Percentiles rank a stretch among this genome's conserved stretches.
These are phyloP conservation scores for Biancaea sappan DNA, from an alignment of 306 rosid species.

Conservation along the genomic window DNA sequence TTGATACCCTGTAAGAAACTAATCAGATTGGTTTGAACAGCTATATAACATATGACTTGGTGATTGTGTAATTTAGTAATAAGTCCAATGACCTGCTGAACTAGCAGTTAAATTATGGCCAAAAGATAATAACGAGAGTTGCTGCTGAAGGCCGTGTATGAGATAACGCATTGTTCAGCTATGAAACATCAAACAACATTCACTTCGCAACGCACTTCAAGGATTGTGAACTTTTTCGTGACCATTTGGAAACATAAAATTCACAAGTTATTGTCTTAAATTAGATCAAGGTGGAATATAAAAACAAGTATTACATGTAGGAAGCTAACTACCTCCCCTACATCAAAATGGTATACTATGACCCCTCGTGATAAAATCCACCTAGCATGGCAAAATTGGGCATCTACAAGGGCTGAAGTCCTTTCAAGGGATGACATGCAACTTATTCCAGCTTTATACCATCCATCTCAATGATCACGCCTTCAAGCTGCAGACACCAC, in stretches of 20 bases:
- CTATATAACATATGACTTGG: too few species aligned
- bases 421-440: background rate
- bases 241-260: constrained; percentile 29
- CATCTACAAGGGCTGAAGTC: background rate
- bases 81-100: too few species aligned
- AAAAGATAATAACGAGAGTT: background rate
- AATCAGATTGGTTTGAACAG: background rate
- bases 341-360: constrained; percentile 23
- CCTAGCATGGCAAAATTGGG: constrained; percentile 21
- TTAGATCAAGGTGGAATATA: constrained; percentile 7
- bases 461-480: constrained; percentile 82
- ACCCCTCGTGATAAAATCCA: constrained; percentile 14
- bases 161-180: background rate
- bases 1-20: background rate
- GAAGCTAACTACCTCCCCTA: constrained; percentile 47
- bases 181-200: background rate
- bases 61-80: too few species aligned
- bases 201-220: background rate
- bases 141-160: background rate
- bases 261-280: constrained; percentile 16
- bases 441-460: constrained; percentile 78
- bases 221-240: constrained; percentile 13
- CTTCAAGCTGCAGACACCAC: constrained; percentile 67
- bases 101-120: too few species aligned
- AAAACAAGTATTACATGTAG: constrained; percentile 35